These are phyloP conservation scores for Auriculariales sp. DNA, from an alignment of 768 basidiomycete genomes.

Conservation along the genomic window DNA sequence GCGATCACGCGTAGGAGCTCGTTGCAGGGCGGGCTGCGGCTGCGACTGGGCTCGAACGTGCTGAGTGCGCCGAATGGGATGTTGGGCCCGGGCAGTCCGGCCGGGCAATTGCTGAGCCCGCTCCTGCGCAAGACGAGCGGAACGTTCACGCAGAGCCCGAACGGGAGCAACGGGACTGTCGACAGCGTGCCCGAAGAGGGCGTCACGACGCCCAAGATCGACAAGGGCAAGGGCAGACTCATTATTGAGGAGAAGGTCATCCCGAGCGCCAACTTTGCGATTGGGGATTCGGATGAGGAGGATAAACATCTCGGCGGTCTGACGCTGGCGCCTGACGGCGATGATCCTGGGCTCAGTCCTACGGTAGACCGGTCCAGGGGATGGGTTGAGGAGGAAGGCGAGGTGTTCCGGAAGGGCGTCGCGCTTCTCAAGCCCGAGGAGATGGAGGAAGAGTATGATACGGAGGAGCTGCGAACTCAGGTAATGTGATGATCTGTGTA, in stretches of 20 bases:
- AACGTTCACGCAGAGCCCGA: conserved; percentile 2
- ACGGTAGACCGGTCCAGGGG: conserved; percentile 60
- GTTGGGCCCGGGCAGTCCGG: conserved; percentile 6
- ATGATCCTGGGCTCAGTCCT: no score
- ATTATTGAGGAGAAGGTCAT: conserved; percentile 2
- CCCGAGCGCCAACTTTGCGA: conserved; percentile 2
- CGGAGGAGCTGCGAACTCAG: conserved; percentile 57
- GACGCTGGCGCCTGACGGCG: no score
- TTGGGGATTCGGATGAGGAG: conserved; percentile 4
- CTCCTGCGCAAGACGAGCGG: neutral
- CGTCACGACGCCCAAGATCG: conserved; percentile 46
- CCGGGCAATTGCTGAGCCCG: conserved; percentile 14
- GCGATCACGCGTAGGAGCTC: conserved; percentile 4
- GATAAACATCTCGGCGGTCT: no score
- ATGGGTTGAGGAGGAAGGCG: conserved; percentile 90
- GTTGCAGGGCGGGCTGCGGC: neutral
- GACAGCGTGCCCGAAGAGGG: conserved; percentile 11
- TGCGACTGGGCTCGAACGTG: conserved; percentile 1
- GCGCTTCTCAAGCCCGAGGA: conserved; percentile 70
- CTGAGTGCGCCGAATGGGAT: neutral
- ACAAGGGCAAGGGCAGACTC: conserved; percentile 60
- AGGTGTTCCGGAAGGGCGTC: conserved; percentile 85
- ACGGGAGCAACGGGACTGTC: neutral
- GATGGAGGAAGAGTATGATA: conserved; percentile 79
- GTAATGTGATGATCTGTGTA: neutral